A percentile compares a stretch with the other conserved stretches of the same genome.
phyloP scores from a whole-genome alignment of 179 eudicot genomes.

The Silene noctiflora region DNA sequence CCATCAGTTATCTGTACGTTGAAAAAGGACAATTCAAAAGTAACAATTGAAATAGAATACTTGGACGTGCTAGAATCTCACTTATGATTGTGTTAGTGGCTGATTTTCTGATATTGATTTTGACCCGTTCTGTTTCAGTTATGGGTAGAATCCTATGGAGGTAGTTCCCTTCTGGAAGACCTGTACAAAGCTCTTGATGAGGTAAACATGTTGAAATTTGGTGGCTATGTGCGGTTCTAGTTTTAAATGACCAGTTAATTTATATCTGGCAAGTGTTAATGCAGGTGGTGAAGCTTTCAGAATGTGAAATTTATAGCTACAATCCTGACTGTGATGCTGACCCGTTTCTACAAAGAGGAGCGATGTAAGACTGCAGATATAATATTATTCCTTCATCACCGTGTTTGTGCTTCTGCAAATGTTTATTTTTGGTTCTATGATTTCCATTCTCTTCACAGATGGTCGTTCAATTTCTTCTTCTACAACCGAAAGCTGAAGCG shows the following conservation, averaged over 20 bases:
- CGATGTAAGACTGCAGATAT: constrained; percentile 57
- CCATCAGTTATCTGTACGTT: background rate
- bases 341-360: constrained; percentile 80
- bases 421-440: background rate
- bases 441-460: constrained; percentile 44
- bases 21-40: background rate
- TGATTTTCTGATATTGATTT: constrained; percentile 3
- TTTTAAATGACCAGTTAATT: background rate
- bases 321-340: constrained; percentile 82
- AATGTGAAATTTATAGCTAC: constrained; percentile 92
- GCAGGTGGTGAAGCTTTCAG: constrained; percentile 84
- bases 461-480: constrained; percentile 95
- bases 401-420: background rate
- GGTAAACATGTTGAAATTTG: constrained; percentile 40
- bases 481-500: constrained; percentile 88
- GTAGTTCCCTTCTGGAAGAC: constrained; percentile 58
- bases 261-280: constrained; percentile 20
- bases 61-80: background rate
- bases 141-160: constrained; percentile 71
- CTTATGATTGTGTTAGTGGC: background rate
- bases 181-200: constrained; percentile 84
- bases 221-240: background rate
- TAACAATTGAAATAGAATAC: background rate
- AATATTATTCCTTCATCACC: background rate
- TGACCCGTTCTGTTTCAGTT: constrained; percentile 41